Evolutionary conservation across 2,329 filamentous ascomycete species (phyloP).

Genomic region (Diplodia seriata): DNA sequence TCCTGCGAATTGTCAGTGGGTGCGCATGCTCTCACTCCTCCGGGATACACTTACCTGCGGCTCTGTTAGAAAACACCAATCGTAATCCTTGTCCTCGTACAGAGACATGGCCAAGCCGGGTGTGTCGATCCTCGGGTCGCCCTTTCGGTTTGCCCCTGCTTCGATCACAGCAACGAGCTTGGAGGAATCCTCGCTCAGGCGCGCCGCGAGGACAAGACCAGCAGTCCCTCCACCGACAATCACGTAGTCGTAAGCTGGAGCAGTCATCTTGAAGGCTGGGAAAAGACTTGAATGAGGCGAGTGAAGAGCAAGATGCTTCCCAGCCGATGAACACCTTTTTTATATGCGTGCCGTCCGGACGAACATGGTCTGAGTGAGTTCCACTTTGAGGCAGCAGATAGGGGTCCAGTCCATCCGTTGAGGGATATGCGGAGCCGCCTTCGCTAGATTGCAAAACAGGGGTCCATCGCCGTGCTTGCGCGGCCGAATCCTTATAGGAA

Average conservation of each 20-base stretch:
- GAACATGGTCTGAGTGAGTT: neutral
- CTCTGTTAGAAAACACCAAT: conserved; percentile 44
- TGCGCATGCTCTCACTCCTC: neutral
- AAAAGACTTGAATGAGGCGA: neutral
- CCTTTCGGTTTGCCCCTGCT: conserved; percentile 38
- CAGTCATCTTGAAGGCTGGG: neutral
- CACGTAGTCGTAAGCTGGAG: conserved; percentile 20
- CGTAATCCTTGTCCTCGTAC: conserved; percentile 42
- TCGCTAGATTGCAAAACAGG: no score
- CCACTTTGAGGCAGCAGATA: no score
- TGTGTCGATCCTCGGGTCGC: conserved; percentile 41
- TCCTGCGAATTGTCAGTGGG: neutral
- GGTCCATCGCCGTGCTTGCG: no score
- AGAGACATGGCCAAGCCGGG: conserved; percentile 38
- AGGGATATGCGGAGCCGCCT: no score
- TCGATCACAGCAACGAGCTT: conserved; percentile 37
- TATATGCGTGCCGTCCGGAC: neutral
- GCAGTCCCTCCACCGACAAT: conserved; percentile 35
- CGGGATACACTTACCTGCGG: conserved; percentile 39
- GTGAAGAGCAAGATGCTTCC: neutral
- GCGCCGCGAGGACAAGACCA: conserved; percentile 35
- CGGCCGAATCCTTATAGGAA: no score
- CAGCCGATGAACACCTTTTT: neutral
- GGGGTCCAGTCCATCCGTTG: no score
- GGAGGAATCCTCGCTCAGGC: conserved; percentile 39